Conservation (phyloP, 306 rosid genomes). For the Pueraria montana region DNA sequence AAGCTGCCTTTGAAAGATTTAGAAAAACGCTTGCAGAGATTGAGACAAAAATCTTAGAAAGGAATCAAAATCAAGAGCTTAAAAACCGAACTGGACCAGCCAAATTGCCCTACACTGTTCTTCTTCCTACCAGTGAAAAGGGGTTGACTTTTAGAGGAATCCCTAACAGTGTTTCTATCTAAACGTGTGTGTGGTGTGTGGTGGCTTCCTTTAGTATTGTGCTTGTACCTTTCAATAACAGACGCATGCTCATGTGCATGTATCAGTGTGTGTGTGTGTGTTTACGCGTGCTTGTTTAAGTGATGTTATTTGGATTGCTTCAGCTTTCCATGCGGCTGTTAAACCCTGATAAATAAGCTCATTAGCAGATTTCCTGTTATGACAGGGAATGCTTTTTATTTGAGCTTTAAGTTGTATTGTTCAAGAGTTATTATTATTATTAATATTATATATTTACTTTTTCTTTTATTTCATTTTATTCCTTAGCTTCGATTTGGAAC, state of each 20-base stretch:
- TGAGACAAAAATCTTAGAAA: slow-evolving; percentile 39
- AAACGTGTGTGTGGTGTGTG: slow-evolving; percentile 2
- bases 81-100: slow-evolving; percentile 66
- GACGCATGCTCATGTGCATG: background rate
- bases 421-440: background rate
- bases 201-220: background rate
- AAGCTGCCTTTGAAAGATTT: background rate
- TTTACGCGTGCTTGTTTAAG: too few relatives aligned
- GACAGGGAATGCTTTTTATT: background rate
- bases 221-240: background rate
- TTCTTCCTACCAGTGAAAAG: slow-evolving; percentile 62
- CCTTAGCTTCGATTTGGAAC: too few relatives aligned
- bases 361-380: background rate
- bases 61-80: slow-evolving; percentile 44
- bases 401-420: background rate
- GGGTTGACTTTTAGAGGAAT: slow-evolving; percentile 81
- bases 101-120: slow-evolving; percentile 73
- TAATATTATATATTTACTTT: too few relatives aligned
- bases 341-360: background rate
- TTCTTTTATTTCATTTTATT: too few relatives aligned
- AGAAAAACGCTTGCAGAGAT: slow-evolving; percentile 29
- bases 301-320: background rate
- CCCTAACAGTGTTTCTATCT: slow-evolving; percentile 76
- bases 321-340: background rate
- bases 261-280: background rate